These are phyloP conservation scores for Ceratobasidium sp. DNA, from an alignment of 1,284 basidiomycete genomes.

Conservation along the genomic window DNA sequence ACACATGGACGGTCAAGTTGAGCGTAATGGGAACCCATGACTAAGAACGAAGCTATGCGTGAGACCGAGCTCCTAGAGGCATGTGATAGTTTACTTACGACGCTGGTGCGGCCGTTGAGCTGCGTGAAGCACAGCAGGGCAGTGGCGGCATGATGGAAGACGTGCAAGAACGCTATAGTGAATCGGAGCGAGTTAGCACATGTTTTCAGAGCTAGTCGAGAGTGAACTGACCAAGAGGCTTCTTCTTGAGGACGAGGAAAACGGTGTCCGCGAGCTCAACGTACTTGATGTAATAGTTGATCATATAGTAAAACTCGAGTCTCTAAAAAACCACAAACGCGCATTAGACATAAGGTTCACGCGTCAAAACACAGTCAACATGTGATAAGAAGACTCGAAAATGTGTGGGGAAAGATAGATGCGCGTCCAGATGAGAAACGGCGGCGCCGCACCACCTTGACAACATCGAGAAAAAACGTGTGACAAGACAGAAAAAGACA, in stretches of 20 bases:
- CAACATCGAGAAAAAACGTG: conserved; percentile 11
- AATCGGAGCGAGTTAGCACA: conserved; percentile 7
- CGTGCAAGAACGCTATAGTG: conserved; percentile 63
- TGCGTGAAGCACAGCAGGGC: conserved; percentile 69
- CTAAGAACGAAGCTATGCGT: conserved; percentile 56
- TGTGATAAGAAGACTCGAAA: conserved; percentile 16
- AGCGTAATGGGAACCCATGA: conserved; percentile 97
- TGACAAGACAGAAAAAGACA: conserved; percentile 3
- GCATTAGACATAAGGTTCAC: conserved; percentile 18
- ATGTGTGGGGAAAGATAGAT: conserved; percentile 3
- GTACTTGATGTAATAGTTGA: conserved; percentile 70
- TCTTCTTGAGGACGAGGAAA: conserved; percentile 72
- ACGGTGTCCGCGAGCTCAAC: conserved; percentile 68
- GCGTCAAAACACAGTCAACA: conserved; percentile 9
- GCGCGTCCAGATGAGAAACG: background rate
- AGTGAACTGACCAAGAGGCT: conserved; percentile 57
- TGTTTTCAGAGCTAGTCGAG: background rate
- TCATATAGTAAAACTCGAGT: conserved; percentile 65
- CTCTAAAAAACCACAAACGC: conserved; percentile 45
- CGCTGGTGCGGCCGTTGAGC: conserved; percentile 64
- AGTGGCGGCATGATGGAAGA: conserved; percentile 72
- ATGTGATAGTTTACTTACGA: conserved; percentile 48
- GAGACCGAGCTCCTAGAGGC: conserved; percentile 5
- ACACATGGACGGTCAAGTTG: conserved; percentile 94
- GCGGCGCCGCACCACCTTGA: conserved; percentile 8